Conservation (phyloP, 192 early-diverging fungal genomes). For the Obelidium mucronatum region DNA sequence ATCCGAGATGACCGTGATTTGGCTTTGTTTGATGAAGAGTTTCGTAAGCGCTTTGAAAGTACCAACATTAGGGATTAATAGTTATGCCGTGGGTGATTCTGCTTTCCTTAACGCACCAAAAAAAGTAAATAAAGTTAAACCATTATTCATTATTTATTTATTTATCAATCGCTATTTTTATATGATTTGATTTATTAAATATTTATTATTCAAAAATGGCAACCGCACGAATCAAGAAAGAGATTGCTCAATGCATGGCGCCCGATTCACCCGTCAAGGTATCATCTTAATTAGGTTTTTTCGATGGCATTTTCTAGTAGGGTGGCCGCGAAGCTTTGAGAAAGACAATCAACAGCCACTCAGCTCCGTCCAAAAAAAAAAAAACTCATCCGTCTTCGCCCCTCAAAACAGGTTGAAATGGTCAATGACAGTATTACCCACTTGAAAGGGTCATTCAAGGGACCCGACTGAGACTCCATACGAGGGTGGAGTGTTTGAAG, state of each 20-base stretch:
- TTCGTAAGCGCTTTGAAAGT: constrained; percentile 53
- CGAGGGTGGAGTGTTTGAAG: constrained; percentile 43
- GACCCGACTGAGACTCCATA: constrained; percentile 59
- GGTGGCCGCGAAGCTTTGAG: background rate
- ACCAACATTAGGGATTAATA: background rate
- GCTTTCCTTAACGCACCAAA: background rate
- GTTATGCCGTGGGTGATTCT: too few relatives aligned
- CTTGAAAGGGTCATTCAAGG: constrained; percentile 53
- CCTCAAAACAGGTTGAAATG: constrained; percentile 34
- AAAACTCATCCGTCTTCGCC: background rate
- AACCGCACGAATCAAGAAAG: constrained; percentile 40
- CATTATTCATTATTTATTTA: too few relatives aligned
- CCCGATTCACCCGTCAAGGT: constrained; percentile 43
- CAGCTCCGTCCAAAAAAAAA: background rate
- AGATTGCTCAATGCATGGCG: constrained; percentile 40
- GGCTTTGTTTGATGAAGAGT: constrained; percentile 68
- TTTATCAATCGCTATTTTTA: too few relatives aligned
- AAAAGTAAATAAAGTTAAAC: too few relatives aligned
- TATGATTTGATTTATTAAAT: too few relatives aligned
- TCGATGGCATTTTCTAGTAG: background rate
- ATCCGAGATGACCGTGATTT: constrained; percentile 63
- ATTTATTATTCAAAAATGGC: constrained; percentile 42
- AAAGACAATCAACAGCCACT: background rate
- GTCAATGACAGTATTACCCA: constrained; percentile 40
- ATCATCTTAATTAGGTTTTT: background rate